Evolutionary conservation across 371 early-diverging fungal species (phyloP).

Genomic region (Enterospora canceri): DNA sequence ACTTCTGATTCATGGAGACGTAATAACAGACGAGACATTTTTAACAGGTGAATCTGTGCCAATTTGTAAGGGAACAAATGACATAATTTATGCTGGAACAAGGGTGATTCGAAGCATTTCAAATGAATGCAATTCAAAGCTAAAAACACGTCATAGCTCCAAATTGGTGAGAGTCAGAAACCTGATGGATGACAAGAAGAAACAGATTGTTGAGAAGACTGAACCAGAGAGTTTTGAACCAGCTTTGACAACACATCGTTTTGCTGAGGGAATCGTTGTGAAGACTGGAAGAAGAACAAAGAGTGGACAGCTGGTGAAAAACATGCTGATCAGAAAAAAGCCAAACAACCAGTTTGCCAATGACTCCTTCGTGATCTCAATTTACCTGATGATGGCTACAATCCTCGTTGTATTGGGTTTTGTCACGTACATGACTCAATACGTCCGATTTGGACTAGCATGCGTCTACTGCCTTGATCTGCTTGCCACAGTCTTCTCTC

Average conservation of each 20-base stretch:
- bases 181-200: not conserved
- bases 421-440: not conserved
- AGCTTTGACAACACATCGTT: constrained; percentile 56
- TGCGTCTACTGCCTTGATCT: not conserved
- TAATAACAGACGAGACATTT: constrained; percentile 92
- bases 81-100: constrained; percentile 37
- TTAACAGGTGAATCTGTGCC: constrained; percentile 88
- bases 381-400: constrained; percentile 2
- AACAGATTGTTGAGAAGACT: not conserved
- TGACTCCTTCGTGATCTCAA: constrained; percentile 60
- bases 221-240: constrained; percentile 51
- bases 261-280: constrained; percentile 66
- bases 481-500: not conserved
- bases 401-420: constrained; percentile 57
- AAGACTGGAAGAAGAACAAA: constrained; percentile 88
- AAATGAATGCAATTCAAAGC: not conserved
- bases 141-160: constrained; percentile 2
- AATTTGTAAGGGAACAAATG: constrained; percentile 62
- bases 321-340: constrained; percentile 82
- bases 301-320: constrained; percentile 78
- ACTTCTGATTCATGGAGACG: constrained; percentile 77
- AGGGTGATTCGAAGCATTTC: constrained; percentile 27
- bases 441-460: not conserved
- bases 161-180: constrained; percentile 19
- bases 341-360: constrained; percentile 79